Evolutionary conservation across 768 basidiomycete species (phyloP).

Genomic region (Naganishia randhawae): DNA sequence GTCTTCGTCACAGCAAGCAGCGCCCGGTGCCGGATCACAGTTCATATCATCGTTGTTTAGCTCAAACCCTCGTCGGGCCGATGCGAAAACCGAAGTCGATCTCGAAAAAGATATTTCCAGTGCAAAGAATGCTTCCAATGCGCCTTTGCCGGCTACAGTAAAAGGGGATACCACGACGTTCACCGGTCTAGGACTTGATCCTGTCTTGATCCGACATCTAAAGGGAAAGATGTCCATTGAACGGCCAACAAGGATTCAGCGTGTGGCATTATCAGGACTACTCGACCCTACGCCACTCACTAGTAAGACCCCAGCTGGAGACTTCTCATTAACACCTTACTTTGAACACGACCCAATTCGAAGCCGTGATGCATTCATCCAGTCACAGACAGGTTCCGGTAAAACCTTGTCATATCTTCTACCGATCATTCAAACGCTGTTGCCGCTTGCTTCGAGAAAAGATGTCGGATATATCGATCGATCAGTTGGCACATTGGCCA

Average conservation of each 20-base stretch:
- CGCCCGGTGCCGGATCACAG: slow-evolving; percentile 37
- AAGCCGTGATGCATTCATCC: slow-evolving; percentile 76
- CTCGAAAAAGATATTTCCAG: slow-evolving; percentile 5
- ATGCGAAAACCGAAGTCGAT: slow-evolving; percentile 22
- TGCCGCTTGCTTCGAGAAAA: slow-evolving; percentile 58
- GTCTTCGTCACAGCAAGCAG: not conserved
- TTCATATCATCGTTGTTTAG: slow-evolving; percentile 87
- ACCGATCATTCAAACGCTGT: slow-evolving; percentile 89
- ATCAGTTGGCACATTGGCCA: slow-evolving; percentile 86
- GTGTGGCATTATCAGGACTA: slow-evolving; percentile 65
- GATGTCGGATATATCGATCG: slow-evolving; percentile 77
- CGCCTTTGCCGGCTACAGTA: slow-evolving; percentile 37
- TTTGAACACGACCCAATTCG: slow-evolving; percentile 45
- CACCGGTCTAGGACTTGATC: slow-evolving; percentile 73
- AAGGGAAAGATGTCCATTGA: slow-evolving; percentile 71
- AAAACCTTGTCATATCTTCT: slow-evolving; percentile 91
- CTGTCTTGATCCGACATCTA: slow-evolving; percentile 73
- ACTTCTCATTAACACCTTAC: slow-evolving; percentile 13
- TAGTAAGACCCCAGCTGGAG: slow-evolving; percentile 28
- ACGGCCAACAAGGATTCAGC: slow-evolving; percentile 86
- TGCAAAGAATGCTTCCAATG: slow-evolving; percentile 24
- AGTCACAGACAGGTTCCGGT: slow-evolving; percentile 94
- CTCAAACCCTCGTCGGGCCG: slow-evolving; percentile 60
- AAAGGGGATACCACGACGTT: slow-evolving; percentile 64
- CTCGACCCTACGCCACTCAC: slow-evolving; percentile 53